A percentile compares a stretch with the other conserved stretches of the same genome.
Evolutionary conservation across 2,329 filamentous ascomycete species (phyloP).

Genomic region (Penicillium sp.): DNA sequence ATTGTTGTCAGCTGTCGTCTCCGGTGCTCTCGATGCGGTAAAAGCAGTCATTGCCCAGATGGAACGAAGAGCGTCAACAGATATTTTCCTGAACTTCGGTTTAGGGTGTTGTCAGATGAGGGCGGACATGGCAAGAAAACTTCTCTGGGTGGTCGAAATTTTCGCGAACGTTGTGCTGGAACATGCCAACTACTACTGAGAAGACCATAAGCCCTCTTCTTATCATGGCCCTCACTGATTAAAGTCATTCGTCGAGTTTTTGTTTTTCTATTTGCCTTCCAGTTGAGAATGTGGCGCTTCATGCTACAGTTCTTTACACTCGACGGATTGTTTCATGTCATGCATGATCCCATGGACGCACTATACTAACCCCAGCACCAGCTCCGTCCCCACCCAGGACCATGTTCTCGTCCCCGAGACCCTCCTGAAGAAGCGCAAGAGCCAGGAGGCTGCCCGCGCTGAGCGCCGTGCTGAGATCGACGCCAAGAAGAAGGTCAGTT

Average conservation of each 20-base stretch:
- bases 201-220: slow-evolving; percentile 14
- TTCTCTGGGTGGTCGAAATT: slow-evolving; percentile 34
- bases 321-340: slow-evolving; percentile 73
- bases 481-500: slow-evolving; percentile 89
- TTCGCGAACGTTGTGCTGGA: slow-evolving; percentile 38
- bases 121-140: slow-evolving; percentile 42
- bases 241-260: slow-evolving; percentile 84
- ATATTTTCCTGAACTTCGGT: slow-evolving; percentile 57
- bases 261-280: slow-evolving; percentile 61
- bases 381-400: slow-evolving; percentile 90
- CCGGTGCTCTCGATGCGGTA: slow-evolving; percentile 21
- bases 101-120: slow-evolving; percentile 82
- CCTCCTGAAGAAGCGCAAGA: slow-evolving; percentile 99
- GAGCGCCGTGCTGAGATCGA: slow-evolving; percentile 78
- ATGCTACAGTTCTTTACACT: slow-evolving; percentile 87
- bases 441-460: slow-evolving; percentile 97
- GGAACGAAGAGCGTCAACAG: slow-evolving; percentile 55
- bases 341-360: slow-evolving; percentile 69
- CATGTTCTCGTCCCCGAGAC: slow-evolving; percentile 98
- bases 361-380: slow-evolving; percentile 74
- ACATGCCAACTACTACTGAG: slow-evolving; percentile 36
- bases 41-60: slow-evolving; percentile 21
- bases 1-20: slow-evolving; percentile 65
- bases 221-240: slow-evolving; percentile 69
- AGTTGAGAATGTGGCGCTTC: slow-evolving; percentile 88